Percentiles rank a stretch among this genome's conserved stretches.
These are phyloP conservation scores for Beauveria caledonica DNA, from an alignment of 2,329 filamentous ascomycete genomes.

Conservation along the genomic window DNA sequence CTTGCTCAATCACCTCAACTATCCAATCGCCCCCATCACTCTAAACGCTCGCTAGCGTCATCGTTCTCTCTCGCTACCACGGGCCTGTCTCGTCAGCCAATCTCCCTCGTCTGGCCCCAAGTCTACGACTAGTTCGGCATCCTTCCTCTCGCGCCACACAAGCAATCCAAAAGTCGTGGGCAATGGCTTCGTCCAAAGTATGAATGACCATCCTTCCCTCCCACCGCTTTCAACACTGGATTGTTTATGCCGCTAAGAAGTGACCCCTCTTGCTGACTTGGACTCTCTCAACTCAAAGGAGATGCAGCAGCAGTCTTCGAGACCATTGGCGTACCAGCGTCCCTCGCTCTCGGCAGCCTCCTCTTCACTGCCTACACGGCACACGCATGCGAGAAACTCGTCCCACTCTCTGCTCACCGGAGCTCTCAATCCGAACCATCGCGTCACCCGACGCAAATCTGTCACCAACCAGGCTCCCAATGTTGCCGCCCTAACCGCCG, in stretches of 20 bases:
- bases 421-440: constrained; percentile 71
- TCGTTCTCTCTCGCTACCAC: neutral
- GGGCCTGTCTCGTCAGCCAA: constrained; percentile 6
- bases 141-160: constrained; percentile 25
- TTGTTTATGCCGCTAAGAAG: constrained; percentile 18
- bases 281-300: constrained; percentile 38
- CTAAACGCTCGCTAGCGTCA: constrained; percentile 6
- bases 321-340: constrained; percentile 58
- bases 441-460: constrained; percentile 89
- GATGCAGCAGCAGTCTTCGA: constrained; percentile 55
- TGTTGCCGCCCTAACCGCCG: constrained; percentile 67
- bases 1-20: constrained; percentile 2
- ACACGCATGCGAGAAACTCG: constrained; percentile 64
- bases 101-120: neutral
- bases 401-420: constrained; percentile 73
- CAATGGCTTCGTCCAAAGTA: constrained; percentile 59
- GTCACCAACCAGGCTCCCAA: constrained; percentile 69
- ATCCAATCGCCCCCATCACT: neutral
- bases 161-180: constrained; percentile 29
- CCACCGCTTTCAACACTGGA: constrained; percentile 14
- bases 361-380: constrained; percentile 50
- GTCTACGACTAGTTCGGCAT: neutral
- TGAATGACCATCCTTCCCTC: constrained; percentile 17
- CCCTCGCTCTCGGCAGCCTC: constrained; percentile 50
- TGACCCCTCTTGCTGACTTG: constrained; percentile 22